Conservation (phyloP, 1,284 basidiomycete species). For the Sphagnurus paluster region DNA sequence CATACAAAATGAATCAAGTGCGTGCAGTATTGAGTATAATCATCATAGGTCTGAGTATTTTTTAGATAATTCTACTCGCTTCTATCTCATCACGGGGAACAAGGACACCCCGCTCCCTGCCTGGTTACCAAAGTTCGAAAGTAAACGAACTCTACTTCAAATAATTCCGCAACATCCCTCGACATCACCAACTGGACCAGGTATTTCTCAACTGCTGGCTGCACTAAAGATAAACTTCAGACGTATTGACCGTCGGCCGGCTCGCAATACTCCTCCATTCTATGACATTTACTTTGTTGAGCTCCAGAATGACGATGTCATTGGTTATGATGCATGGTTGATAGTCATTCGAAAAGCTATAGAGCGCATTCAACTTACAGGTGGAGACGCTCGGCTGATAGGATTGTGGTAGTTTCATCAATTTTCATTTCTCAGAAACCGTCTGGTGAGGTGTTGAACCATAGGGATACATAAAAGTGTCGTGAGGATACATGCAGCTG, state of each 20-base stretch:
- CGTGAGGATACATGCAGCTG: no score
- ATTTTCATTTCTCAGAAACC: no score
- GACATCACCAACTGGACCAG: slow-evolving; percentile 5
- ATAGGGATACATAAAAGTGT: no score
- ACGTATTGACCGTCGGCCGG: slow-evolving; percentile 69
- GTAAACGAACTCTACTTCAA: slow-evolving; percentile 17
- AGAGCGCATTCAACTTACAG: slow-evolving; percentile 31
- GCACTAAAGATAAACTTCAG: slow-evolving; percentile 29
- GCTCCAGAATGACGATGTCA: slow-evolving; percentile 25
- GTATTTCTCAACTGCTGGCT: slow-evolving; percentile 28
- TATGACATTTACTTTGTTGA: slow-evolving; percentile 63
- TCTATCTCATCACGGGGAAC: slow-evolving; percentile 18
- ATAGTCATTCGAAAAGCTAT: slow-evolving; percentile 36
- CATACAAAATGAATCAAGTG: slow-evolving; percentile 65
- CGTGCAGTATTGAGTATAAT: slow-evolving; percentile 24
- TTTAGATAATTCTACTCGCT: slow-evolving; percentile 23
- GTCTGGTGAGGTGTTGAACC: no score
- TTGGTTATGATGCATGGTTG: slow-evolving; percentile 21
- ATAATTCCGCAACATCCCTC: slow-evolving; percentile 18
- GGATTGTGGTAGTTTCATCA: slow-evolving; percentile 42
- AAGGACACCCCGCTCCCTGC: slow-evolving; percentile 7
- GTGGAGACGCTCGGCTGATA: slow-evolving; percentile 36
- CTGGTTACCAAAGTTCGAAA: background rate
- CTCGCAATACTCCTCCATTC: slow-evolving; percentile 46
- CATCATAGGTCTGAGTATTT: background rate